Conservation (phyloP, 768 basidiomycete species). For the Lyophyllum shimeji region DNA sequence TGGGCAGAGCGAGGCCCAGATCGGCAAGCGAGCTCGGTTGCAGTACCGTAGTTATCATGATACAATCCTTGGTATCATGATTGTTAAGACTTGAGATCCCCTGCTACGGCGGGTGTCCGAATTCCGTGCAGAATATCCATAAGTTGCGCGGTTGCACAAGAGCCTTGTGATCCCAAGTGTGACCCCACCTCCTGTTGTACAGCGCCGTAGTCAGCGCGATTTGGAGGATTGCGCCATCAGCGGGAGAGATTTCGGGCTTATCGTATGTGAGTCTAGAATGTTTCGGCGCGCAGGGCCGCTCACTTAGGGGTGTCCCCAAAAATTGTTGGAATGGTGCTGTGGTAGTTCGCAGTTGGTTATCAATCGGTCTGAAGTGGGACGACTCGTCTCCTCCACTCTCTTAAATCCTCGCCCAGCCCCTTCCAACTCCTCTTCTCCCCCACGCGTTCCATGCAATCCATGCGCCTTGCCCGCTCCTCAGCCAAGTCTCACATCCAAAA, state of each 20-base stretch:
- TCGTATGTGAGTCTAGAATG: slow-evolving; percentile 1
- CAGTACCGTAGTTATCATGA: slow-evolving; percentile 1
- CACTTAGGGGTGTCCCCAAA: slow-evolving; percentile 11
- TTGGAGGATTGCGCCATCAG: slow-evolving; percentile 5
- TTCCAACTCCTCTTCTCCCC: not conserved
- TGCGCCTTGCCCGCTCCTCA: slow-evolving; percentile 3
- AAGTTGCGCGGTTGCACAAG: not conserved
- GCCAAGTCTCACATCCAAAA: slow-evolving; percentile 3
- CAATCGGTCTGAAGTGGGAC: slow-evolving; percentile 15
- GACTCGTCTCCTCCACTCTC: not conserved
- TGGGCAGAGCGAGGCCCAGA: slow-evolving; percentile 37
- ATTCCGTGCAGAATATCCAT: slow-evolving; percentile 4
- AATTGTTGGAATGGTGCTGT: slow-evolving; percentile 1
- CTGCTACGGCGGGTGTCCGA: not conserved
- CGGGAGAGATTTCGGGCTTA: not conserved
- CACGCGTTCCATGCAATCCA: slow-evolving; percentile 16
- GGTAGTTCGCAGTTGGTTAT: slow-evolving; percentile 3
- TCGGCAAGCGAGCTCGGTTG: not conserved
- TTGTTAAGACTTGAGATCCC: not conserved
- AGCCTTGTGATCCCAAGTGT: not conserved
- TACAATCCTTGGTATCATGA: not conserved
- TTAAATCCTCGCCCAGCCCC: not conserved
- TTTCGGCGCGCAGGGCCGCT: slow-evolving; percentile 1
- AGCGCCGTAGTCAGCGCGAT: not conserved
- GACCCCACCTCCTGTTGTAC: not conserved